Base-by-base conservation (phyloP, 306 rosid species). In the Acacia confusa region DNA sequence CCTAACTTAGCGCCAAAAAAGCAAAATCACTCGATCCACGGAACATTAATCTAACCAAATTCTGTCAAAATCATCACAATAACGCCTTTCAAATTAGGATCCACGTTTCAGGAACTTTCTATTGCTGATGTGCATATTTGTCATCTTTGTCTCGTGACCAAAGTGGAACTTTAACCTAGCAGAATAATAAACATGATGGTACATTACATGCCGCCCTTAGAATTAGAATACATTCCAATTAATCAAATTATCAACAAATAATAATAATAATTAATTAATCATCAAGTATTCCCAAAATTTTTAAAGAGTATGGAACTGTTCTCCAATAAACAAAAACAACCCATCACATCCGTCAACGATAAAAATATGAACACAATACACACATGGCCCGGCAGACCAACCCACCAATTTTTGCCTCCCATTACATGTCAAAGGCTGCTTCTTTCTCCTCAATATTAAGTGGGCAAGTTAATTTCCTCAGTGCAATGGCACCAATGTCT, bases 311-410 rank as follows among this genome's bases (percentile, higher is more conserved):
- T 78, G 73, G 84, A 78, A 73, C 50, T 68, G 50, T 47, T 72
- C 79, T 66, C 70, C 60, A 75, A 55, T n/a, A 7, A 6, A 50
- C 2, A 7, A 17, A 52, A 22, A 57, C 64, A 22, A 9, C 64
- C 64, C 27, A 22, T 57, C 63, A 55, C 63, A 55, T 55, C 11
- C 25, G 27, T n/a, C 25, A n/a, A 9, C 0, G 12, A 52, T 20
- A 4, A 19, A 19, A 52, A 52, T 22, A 20, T 15, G 22, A 19
- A 50, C 27, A 69, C 70, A 77, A 70, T 70, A 7, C 75, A 70
- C 75, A 25, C 79, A 77, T 71, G 76, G 55, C 70, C 85, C 74
- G 78, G 68, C 58, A 73, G 65, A 61, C 84, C 69, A 82, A 77
- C 63, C 73, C 43, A 74, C 75, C 55, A 44, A 36, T 71, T 74